Evolutionary conservation across 139 green algal genomes (phyloP), one percentile per base, ranked within the genome.

Genomic region (Tetraselmis chui): DNA sequence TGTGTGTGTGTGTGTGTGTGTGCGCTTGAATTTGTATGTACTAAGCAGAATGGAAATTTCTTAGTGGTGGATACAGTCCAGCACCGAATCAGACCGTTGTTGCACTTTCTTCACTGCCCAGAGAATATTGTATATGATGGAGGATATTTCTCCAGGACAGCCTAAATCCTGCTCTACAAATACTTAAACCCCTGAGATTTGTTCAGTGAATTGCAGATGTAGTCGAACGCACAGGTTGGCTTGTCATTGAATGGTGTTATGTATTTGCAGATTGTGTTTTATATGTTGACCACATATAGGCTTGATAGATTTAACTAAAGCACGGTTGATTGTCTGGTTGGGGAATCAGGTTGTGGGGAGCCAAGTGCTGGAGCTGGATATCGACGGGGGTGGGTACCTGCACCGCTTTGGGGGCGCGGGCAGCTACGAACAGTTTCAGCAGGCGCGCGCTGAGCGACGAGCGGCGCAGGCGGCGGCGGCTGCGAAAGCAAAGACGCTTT

Each of bases 291-390:
- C n/a, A n/a, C n/a, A n/a, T n/a, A n/a, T n/a, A n/a, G n/a, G n/a
- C n/a, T n/a, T n/a, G n/a, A n/a, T n/a, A n/a, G n/a, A n/a, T n/a
- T n/a, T n/a, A n/a, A n/a, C n/a, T n/a, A n/a, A n/a, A n/a, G n/a
- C n/a, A n/a, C n/a, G n/a, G n/a, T n/a, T n/a, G n/a, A n/a, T n/a
- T n/a, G n/a, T n/a, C n/a, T n/a, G n/a, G n/a, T n/a, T n/a, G n/a
- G n/a, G n/a, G n/a, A n/a, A n/a, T 86, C 92, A 97, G 84, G 26
- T 59, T 1, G 84, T 92, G 31, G 95, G 90, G 82, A 88, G 89
- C 2, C 58, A 87, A 0, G 88, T 97, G 25, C 79, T 97, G 45
- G 93, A 97, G 89, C 85, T 97, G 31, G 92, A 96, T 79, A 30
- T 76, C 0, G 92, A 89, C n/a, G 58, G 80, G 2, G 83, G 84